phyloP scores from a whole-genome alignment of 2,329 filamentous ascomycete genomes.

The Acephala macrosclerotiorum region DNA sequence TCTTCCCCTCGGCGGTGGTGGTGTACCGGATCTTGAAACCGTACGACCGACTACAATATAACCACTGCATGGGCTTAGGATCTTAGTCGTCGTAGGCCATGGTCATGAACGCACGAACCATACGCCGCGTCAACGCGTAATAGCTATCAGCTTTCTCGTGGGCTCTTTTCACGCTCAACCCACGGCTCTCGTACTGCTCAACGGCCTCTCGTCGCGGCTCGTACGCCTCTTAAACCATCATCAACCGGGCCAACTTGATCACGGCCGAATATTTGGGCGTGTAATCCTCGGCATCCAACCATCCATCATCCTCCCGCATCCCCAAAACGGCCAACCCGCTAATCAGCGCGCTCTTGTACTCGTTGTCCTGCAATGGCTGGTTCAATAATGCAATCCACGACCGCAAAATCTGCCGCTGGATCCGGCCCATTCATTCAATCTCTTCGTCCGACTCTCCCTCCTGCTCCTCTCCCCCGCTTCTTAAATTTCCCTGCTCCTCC shows the following conservation, averaged over 20 bases:
- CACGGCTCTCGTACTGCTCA: slow-evolving; percentile 4
- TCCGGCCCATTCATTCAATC: slow-evolving; percentile 8
- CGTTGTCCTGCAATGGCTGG: slow-evolving; percentile 10
- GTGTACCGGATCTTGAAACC: slow-evolving; percentile 27
- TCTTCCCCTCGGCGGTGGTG: slow-evolving; percentile 16
- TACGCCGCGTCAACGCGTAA: background rate
- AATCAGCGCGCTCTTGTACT: slow-evolving; percentile 29
- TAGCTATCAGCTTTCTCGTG: too few species aligned
- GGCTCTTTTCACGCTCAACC: too few species aligned
- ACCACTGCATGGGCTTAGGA: slow-evolving; percentile 15
- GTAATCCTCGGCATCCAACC: too few species aligned
- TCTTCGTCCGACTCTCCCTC: slow-evolving; percentile 5
- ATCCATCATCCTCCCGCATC: slow-evolving; percentile 17
- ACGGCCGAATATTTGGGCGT: too few species aligned
- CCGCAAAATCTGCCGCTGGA: background rate
- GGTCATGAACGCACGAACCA: background rate
- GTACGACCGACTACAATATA: slow-evolving; percentile 22
- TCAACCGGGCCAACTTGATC: slow-evolving; percentile 20
- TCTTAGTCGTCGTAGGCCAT: background rate
- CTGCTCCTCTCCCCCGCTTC: slow-evolving; percentile 3
- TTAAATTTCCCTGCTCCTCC: slow-evolving; percentile 6
- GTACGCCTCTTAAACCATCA: slow-evolving; percentile 22
- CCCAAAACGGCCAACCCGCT: slow-evolving; percentile 26
- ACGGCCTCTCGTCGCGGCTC: slow-evolving; percentile 7
- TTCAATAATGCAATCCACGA: background rate